Conservation (phyloP, 1,284 basidiomycete species). For the Pterula multifida region DNA sequence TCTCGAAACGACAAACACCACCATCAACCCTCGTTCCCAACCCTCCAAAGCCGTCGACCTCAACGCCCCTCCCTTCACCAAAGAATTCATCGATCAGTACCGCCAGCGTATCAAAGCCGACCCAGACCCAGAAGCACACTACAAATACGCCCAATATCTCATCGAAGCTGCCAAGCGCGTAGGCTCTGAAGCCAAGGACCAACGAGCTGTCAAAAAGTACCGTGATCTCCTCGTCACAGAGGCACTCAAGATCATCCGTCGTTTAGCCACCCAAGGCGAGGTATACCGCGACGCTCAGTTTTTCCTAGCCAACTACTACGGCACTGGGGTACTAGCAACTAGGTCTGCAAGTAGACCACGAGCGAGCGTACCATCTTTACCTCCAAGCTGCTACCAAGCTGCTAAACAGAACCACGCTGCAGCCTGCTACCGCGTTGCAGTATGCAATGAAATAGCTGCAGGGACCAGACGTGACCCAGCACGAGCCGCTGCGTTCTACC, state of each 20-base stretch:
- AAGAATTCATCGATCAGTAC: slow-evolving; percentile 96
- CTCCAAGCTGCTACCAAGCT: slow-evolving; percentile 46
- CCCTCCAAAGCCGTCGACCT: slow-evolving; percentile 80
- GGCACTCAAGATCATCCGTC: slow-evolving; percentile 85
- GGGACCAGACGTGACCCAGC: slow-evolving; percentile 87
- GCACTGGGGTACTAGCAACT: slow-evolving; percentile 75
- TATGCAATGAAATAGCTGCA: slow-evolving; percentile 99
- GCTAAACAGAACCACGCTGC: slow-evolving; percentile 95
- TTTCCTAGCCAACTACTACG: slow-evolving; percentile 96
- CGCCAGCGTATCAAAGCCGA: slow-evolving; percentile 94
- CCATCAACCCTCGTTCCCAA: slow-evolving; percentile 47
- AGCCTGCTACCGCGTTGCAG: slow-evolving; percentile 93
- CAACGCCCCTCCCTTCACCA: slow-evolving; percentile 82
- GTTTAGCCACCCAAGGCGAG: slow-evolving; percentile 81
- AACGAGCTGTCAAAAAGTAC: slow-evolving; percentile 78
- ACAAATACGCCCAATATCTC: slow-evolving; percentile 93
- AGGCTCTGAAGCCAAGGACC: slow-evolving; percentile 60
- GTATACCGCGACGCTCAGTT: slow-evolving; percentile 98
- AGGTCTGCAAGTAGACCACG: slow-evolving; percentile 92
- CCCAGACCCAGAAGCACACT: slow-evolving; percentile 98
- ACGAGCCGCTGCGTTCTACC: slow-evolving; percentile 90
- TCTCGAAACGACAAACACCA: slow-evolving; percentile 41
- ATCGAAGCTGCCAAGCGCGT: slow-evolving; percentile 98
- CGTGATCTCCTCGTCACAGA: slow-evolving; percentile 83
- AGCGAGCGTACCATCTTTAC: slow-evolving; percentile 97